Conservation (phyloP, 345 rosid genomes). For the Camelina laxa region DNA sequence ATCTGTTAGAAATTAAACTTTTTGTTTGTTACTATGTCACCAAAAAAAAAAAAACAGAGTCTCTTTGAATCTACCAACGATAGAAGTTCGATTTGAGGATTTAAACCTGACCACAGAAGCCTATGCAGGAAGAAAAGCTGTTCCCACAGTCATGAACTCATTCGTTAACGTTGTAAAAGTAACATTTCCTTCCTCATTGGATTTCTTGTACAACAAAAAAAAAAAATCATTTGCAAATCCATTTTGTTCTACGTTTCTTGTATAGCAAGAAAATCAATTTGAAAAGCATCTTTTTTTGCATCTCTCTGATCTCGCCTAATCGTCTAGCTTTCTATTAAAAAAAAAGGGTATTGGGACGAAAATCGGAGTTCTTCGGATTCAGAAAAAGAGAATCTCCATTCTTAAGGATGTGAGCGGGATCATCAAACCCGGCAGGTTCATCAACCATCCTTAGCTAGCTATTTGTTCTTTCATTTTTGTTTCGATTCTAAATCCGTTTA, state of each 20-base stretch:
- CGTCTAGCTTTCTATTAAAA: background rate
- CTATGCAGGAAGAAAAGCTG: conserved; percentile 40
- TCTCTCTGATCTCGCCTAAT: background rate
- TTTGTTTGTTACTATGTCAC: background rate
- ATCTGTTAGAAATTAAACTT: background rate
- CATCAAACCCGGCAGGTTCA: conserved; percentile 69
- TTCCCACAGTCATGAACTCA: conserved; percentile 50
- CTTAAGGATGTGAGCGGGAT: conserved; percentile 67
- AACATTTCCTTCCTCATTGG: conserved; percentile 6
- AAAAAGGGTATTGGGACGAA: conserved; percentile 40
- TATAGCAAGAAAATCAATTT: background rate
- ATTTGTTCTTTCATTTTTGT: background rate
- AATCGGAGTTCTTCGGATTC: conserved; percentile 43
- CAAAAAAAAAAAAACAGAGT: conserved; percentile 40
- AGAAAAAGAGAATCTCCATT: conserved; percentile 50
- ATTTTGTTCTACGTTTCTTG: conserved; percentile 6
- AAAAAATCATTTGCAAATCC: background rate
- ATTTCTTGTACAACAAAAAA: background rate
- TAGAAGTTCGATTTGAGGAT: conserved; percentile 55
- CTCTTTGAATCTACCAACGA: conserved; percentile 47
- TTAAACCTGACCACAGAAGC: conserved; percentile 45
- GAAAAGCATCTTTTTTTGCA: background rate
- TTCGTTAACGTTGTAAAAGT: conserved; percentile 40
- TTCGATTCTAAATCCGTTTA: too few species aligned
- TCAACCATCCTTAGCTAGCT: background rate